These are phyloP conservation scores for Vigna hirtella DNA, from an alignment of 306 rosid genomes.

Conservation along the genomic window DNA sequence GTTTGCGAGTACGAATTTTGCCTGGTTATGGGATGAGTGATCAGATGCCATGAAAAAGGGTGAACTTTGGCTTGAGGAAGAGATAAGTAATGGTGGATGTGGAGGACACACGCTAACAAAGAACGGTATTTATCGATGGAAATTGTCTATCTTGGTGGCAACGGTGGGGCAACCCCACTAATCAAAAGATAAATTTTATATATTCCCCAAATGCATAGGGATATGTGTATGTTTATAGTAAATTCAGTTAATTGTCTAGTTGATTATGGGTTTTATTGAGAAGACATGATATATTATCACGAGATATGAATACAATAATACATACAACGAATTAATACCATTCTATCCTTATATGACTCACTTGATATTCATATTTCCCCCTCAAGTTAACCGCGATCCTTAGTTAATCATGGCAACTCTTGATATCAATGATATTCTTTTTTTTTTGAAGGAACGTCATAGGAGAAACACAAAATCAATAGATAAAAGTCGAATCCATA, in stretches of 20 bases:
- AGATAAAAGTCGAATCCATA: no score
- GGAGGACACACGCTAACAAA: constrained; percentile 71
- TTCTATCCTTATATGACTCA: no score
- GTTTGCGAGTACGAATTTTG: constrained; percentile 48
- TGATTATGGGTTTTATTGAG: no score
- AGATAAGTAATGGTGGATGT: constrained; percentile 34
- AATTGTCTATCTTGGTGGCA: constrained; percentile 31
- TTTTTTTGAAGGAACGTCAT: no score
- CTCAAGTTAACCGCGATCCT: no score
- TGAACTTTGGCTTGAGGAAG: not conserved
- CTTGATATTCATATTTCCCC: no score
- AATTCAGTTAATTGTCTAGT: not conserved
- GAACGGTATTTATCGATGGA: constrained; percentile 73
- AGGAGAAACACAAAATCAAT: no score
- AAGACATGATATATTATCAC: no score
- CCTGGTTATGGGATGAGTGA: constrained; percentile 47
- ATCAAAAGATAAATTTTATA: constrained; percentile 31
- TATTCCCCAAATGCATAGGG: constrained; percentile 27
- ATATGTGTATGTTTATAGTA: constrained; percentile 26
- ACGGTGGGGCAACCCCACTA: constrained; percentile 59
- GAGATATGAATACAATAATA: no score
- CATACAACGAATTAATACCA: no score
- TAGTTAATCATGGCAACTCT: no score
- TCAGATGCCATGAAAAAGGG: constrained; percentile 50
- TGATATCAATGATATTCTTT: no score